Base-by-base conservation (phyloP, 441 rosid species). In the Croton setiger region DNA sequence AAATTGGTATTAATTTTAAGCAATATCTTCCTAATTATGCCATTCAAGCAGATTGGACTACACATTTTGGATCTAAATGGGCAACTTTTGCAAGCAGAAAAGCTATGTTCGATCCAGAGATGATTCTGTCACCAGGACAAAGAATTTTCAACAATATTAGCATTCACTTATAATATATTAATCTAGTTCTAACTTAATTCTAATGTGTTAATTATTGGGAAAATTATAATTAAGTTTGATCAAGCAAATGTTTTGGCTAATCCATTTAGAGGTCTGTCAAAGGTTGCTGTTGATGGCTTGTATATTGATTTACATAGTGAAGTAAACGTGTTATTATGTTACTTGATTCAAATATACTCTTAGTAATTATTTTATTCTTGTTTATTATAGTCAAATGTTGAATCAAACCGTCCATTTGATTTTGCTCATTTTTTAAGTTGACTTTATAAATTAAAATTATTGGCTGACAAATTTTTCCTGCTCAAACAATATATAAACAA, bases 11-110 rank as follows among this genome's bases (percentile, higher is more conserved):
- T 37, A 61, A 73, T 39, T 61, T 85, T 41, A 87, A 86, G 84
- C 84, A 79, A n/a, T 91, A 90, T 77, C 89, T 94, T 68, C 81
- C 87, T 9, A 76, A 76, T 68, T 75, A 85, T 65, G 72, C 74
- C 8, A 80, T 68, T 5, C 78, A 75, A 69, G 76, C 80, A 56
- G 92, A 76, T 4, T 94, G 98, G 99, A 58, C 70, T 14, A 72
- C 78, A 20, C 91, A 92, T 79, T 92, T 92, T 69, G 94, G 92
- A 41, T 69, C 88, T 6, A 88, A 87, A 78, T 94, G 99, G 99
- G 36, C 17, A 15, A 72, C 70, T 58, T 90, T 92, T 71, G 56
- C 41, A 14, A 43, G 56, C 45, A 83, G 76, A 39, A 94, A 94
- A 80, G 23, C 62, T 17, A 66, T 21, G 65, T 92, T 87, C 78